phyloP scores from a whole-genome alignment of 2,329 filamentous ascomycete genomes.

The Fusarium pseudograminearum region DNA sequence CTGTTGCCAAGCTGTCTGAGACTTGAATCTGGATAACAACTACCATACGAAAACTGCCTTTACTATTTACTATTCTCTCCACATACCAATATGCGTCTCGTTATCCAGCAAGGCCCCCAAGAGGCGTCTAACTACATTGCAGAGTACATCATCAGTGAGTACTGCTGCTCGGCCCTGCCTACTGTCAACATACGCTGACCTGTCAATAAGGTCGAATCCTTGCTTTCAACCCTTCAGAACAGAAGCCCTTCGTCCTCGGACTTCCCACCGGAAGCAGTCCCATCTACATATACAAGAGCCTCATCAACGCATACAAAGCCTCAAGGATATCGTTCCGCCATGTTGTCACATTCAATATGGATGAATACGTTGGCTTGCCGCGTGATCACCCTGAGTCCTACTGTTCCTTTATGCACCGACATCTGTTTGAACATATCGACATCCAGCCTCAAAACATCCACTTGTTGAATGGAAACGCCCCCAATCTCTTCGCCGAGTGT shows the following conservation, averaged over 20 bases:
- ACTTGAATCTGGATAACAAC: not conserved
- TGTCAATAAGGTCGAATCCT: not conserved
- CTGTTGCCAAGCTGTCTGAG: not conserved
- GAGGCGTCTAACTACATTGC: constrained; percentile 19
- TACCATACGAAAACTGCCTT: not conserved
- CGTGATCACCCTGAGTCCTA: constrained; percentile 14
- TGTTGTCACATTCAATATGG: constrained; percentile 22
- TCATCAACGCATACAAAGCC: constrained; percentile 1
- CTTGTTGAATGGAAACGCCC: not conserved
- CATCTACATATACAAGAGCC: constrained; percentile 5
- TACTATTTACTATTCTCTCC: not conserved
- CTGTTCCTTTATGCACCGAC: constrained; percentile 16
- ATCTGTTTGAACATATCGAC: constrained; percentile 12
- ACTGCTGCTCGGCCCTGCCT: not conserved
- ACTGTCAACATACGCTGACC: not conserved
- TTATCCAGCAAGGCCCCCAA: constrained; percentile 9
- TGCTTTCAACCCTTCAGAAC: constrained; percentile 1
- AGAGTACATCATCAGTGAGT: constrained; percentile 25
- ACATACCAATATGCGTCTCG: constrained; percentile 3
- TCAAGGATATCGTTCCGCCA: constrained; percentile 18
- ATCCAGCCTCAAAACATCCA: constrained; percentile 11
- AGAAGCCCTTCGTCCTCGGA: constrained; percentile 17
- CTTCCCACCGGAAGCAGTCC: constrained; percentile 14
- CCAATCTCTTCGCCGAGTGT: constrained; percentile 1
- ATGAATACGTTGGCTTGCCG: constrained; percentile 16